Conservation (phyloP, 1,284 basidiomycete genomes). For the Irpex rosettiformis region DNA sequence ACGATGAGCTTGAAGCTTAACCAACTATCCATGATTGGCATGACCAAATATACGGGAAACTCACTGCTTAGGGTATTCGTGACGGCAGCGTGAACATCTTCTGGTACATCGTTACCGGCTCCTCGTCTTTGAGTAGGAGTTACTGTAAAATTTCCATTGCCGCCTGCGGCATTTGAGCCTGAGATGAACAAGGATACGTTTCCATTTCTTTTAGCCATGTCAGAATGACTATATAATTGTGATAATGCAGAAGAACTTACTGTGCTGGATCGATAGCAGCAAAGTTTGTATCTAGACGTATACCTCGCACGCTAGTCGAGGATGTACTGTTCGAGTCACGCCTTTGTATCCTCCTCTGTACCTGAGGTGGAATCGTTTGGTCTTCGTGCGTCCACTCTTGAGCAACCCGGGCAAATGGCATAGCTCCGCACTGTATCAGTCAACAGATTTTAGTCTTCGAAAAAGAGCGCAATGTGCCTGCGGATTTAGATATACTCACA, state of each 20-base stretch:
- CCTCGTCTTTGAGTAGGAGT: constrained; percentile 18
- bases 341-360: constrained; percentile 30
- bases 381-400: constrained; percentile 35
- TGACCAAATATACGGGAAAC: no score
- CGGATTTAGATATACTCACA: constrained; percentile 30
- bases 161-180: constrained; percentile 38
- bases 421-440: constrained; percentile 39
- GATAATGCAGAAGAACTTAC: constrained; percentile 16
- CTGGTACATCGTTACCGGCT: neutral
- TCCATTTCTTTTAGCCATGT: constrained; percentile 26
- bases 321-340: constrained; percentile 26
- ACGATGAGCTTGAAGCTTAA: constrained; percentile 27
- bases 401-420: constrained; percentile 50
- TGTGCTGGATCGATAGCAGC: constrained; percentile 29
- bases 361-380: constrained; percentile 37
- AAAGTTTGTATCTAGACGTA: constrained; percentile 43
- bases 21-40: no score
- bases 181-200: constrained; percentile 37
- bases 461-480: no score
- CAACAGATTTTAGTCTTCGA: no score
- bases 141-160: constrained; percentile 31
- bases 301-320: constrained; percentile 35
- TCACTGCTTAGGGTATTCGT: constrained; percentile 4
- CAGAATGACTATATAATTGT: neutral
- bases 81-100: no score